phyloP scores from a whole-genome alignment of 306 rosid species.

The Fragaria nilgerrensis region DNA sequence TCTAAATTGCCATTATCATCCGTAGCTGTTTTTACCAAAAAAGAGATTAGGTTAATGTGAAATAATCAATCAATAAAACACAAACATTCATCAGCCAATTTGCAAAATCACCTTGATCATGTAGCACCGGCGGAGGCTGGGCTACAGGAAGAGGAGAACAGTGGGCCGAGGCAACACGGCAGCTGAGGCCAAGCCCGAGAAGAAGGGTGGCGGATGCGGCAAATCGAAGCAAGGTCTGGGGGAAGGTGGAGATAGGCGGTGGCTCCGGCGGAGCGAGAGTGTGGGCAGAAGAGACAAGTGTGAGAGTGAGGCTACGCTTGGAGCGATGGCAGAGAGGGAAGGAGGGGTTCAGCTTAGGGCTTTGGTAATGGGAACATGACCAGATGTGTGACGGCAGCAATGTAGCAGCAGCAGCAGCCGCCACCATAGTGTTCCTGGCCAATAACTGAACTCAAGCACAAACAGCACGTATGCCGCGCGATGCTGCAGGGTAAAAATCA shows the following conservation, averaged over 20 bases:
- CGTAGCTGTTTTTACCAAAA: slow-evolving; percentile 13
- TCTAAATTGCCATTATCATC: slow-evolving; percentile 51
- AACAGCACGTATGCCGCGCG: neutral
- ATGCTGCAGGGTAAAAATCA: too few relatives aligned
- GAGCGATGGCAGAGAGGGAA: neutral
- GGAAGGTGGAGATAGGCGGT: neutral
- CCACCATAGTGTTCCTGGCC: neutral
- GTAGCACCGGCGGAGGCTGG: slow-evolving; percentile 27
- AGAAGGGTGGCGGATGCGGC: slow-evolving; percentile 50
- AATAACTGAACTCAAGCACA: neutral
- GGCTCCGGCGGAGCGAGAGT: slow-evolving; percentile 9
- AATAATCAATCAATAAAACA: neutral
- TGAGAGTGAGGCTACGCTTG: neutral
- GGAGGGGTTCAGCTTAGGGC: neutral
- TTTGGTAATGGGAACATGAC: neutral
- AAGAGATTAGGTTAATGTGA: neutral
- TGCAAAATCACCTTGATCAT: slow-evolving; percentile 45
- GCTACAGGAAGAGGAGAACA: slow-evolving; percentile 27
- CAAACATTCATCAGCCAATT: neutral
- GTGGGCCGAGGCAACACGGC: slow-evolving; percentile 36
- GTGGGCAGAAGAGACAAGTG: neutral
- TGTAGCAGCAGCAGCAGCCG: neutral
- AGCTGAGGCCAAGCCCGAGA: slow-evolving; percentile 48
- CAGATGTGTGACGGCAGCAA: neutral
- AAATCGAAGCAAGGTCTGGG: slow-evolving; percentile 31